Evolutionary conservation across 257 asterid genomes (phyloP), one percentile per base, ranked within the genome.

Genomic region (Solanum etuberosum): DNA sequence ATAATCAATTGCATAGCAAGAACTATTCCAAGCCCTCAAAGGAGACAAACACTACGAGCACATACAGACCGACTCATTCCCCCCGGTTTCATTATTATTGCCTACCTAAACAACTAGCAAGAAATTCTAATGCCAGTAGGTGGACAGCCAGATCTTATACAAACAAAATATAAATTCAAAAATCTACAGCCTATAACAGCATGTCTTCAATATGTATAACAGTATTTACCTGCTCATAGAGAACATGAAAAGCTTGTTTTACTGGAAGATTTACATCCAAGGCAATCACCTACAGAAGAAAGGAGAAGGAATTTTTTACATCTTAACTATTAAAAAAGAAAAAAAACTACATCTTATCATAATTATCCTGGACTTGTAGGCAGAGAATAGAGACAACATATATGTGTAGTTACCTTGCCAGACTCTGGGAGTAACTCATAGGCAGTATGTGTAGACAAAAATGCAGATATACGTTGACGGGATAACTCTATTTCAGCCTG

Each of bases 361-460:
- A 48, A 48, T 29, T 48, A 29, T 81, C 68, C 31, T 27, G 29
- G 42, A 81, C 11, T 18, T 9, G 18, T 29, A 46, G 38, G 42
- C 85, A 48, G 43, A 81, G 43, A 46, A 48, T 29, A 81, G 15
- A 81, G 29, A 48, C 31, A 31, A 31, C 85, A 81, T 57, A 63
- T 73, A 21, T 82, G 48, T 80, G 51, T 51, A 88, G 84, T 65
- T 34, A 95, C 98, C 98, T 94, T 95, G 90, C 98, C 98, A 88
- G 98, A 95, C 85, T 95, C 98, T 2, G 98, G 98, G 54, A 95
- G 98, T 89, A 95, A 90, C 90, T 93, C 98, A 89, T 93, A 93
- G 20, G 95, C 97, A 84, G 93, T 88, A 90, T 93, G 96, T 16
- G 92, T 83, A 83, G 97, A 91, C 94, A 95, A 91, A 90, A 95